Conservation (phyloP, 176 grass and related monocot species). For the Puccinellia tenuiflora region DNA sequence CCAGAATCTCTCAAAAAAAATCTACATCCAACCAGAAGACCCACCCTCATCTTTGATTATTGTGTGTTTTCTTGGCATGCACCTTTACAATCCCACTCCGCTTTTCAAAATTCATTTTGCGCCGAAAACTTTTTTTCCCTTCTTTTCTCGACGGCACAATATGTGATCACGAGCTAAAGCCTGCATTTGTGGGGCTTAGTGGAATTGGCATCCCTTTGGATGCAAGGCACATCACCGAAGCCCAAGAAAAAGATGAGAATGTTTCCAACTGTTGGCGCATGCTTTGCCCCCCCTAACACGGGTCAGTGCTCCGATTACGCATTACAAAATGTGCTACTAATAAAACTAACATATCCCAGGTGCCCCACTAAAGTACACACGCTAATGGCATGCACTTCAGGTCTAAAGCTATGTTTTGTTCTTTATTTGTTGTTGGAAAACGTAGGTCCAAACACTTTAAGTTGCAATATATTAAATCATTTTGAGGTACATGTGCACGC, state of each 20-base stretch:
- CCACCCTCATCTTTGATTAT: neutral
- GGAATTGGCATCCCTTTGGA: conserved; percentile 51
- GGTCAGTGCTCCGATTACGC: conserved; percentile 30
- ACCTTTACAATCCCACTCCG: neutral
- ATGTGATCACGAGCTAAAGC: conserved; percentile 48
- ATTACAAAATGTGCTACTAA: neutral
- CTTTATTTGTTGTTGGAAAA: neutral
- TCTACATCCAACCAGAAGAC: neutral
- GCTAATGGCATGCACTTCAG: conserved; percentile 25
- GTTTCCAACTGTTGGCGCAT: conserved; percentile 11
- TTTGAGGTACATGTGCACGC: neutral
- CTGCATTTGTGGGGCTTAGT: conserved; percentile 42
- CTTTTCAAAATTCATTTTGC: conserved; percentile 1
- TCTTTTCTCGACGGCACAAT: conserved; percentile 35
- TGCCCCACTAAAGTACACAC: conserved; percentile 16
- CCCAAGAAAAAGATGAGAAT: conserved; percentile 28
- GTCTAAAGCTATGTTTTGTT: neutral
- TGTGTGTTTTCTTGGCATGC: conserved; percentile 2
- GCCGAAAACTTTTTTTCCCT: conserved; percentile 33
- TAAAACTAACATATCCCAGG: conserved; percentile 39
- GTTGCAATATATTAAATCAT: neutral
- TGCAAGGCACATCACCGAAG: conserved; percentile 48
- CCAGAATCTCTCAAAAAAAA: no score
- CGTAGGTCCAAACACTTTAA: neutral
- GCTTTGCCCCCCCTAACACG: conserved; percentile 48